Evolutionary conservation across 495 filamentous ascomycete species (phyloP), one percentile per base, ranked within the genome.

Genomic region (Aspergillus ellipticus): DNA sequence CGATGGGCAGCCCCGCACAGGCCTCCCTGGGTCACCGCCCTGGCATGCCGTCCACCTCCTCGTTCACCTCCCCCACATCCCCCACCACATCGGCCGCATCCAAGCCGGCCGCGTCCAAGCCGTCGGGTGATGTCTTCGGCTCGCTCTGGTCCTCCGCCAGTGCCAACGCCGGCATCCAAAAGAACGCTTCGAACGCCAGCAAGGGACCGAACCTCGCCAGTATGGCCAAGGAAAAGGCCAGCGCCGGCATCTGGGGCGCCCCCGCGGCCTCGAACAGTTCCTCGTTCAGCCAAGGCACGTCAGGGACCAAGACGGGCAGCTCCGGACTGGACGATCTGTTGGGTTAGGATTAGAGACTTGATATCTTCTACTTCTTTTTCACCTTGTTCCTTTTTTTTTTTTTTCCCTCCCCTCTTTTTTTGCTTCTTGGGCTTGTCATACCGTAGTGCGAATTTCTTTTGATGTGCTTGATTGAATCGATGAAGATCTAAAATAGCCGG

Each of bases 141-240:
- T 86, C 85, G 7, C 79, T 98, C 20, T 96, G 94, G 85, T 86
- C 81, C 24, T 79, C 86, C 47, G 87, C 89, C 24, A 89, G 87
- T 47, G 86, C 89, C 13, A 87, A 81, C 47, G 82, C 79, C 11
- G 89, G 90, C 35, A 76, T 92, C 47, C 89, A 91, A 75, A 98
- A 96, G 74, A 74, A 80, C 21, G 77, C 73, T 39, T 82, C 85
- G 3, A 74, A 77, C 11, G 70, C 81, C 1, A 83, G 79, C 55
- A 89, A 88, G 57, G 88, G 90, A 7, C 83, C 83, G 43, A 89
- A 85, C 56, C 77, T 98, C 59, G 91, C 90, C 19, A 89, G 92
- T 66, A 88, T 98, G 75, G 93, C 91, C 42, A 96, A 96, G 77
- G 89, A 97, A 70, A 96, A 96, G 77, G 90, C 90, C 37, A 92